Conservation (phyloP, 2,329 filamentous ascomycete genomes). For the Neonectria hederae region DNA sequence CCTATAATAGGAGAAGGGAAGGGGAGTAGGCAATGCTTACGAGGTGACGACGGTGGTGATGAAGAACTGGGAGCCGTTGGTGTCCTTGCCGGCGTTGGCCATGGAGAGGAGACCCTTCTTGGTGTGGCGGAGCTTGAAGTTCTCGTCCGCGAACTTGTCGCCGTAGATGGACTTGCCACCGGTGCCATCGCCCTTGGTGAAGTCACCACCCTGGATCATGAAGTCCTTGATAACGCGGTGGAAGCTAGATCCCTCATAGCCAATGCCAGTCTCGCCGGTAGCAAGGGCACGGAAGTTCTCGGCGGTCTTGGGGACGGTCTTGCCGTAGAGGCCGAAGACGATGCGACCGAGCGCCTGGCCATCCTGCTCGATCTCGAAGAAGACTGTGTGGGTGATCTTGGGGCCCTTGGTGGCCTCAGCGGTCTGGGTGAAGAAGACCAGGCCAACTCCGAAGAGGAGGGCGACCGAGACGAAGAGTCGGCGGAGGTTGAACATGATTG, state of each 20-base stretch:
- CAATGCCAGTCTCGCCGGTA: constrained; percentile 87
- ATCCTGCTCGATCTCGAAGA: constrained; percentile 83
- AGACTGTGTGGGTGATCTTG: constrained; percentile 96
- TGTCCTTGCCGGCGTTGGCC: constrained; percentile 86
- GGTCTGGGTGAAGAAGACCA: constrained; percentile 80
- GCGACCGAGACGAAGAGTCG: constrained; percentile 72
- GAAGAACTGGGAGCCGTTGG: constrained; percentile 91
- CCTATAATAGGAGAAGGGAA: neutral
- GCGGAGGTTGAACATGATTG: constrained; percentile 79
- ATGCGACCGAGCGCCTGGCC: constrained; percentile 79
- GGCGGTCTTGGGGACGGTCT: constrained; percentile 80
- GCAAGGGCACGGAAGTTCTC: constrained; percentile 83
- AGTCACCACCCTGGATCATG: constrained; percentile 93
- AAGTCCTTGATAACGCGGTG: constrained; percentile 91
- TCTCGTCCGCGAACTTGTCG: constrained; percentile 85
- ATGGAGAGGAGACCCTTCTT: constrained; percentile 86
- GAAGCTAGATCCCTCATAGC: constrained; percentile 83
- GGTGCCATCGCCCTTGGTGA: constrained; percentile 83
- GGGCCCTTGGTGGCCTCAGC: constrained; percentile 83
- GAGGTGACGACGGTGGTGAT: constrained; percentile 84
- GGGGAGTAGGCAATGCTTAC: constrained; percentile 55
- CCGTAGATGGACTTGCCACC: constrained; percentile 92
- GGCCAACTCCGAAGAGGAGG: constrained; percentile 77
- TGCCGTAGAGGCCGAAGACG: constrained; percentile 86
- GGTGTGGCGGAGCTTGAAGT: constrained; percentile 94